Evolutionary conservation across 257 asterid species (phyloP).

Genomic region (Oldenlandia corymbosa): DNA sequence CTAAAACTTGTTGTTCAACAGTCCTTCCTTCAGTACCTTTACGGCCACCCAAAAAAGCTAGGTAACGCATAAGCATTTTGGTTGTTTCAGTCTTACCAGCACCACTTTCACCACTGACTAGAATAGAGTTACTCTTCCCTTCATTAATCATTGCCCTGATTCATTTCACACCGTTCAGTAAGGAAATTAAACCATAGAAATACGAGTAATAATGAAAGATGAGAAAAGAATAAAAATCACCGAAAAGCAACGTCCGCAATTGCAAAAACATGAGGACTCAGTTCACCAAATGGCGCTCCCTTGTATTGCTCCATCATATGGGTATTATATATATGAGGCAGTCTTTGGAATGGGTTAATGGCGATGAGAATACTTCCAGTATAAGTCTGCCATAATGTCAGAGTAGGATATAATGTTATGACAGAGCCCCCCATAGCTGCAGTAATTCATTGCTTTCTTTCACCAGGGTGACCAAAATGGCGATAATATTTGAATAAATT

Average conservation of each 20-base stretch:
- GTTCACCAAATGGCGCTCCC: constrained; percentile 88
- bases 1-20: constrained; percentile 97
- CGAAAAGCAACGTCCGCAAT: constrained; percentile 89
- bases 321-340: constrained; percentile 80
- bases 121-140: constrained; percentile 85
- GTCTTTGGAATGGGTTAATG: constrained; percentile 95
- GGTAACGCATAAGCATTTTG: constrained; percentile 97
- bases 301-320: constrained; percentile 95
- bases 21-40: constrained; percentile 93
- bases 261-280: constrained; percentile 96
- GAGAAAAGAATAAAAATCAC: constrained; percentile 33
- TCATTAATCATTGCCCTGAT: constrained; percentile 79
- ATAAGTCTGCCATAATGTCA: constrained; percentile 67
- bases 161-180: constrained; percentile 34
- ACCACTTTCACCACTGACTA: constrained; percentile 99
- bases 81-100: constrained; percentile 99
- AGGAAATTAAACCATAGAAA: constrained; percentile 17
- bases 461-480: constrained; percentile 15
- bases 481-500: constrained; percentile 14
- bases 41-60: constrained; percentile 95
- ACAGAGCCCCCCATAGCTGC: constrained; percentile 19
- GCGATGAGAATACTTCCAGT: constrained; percentile 99
- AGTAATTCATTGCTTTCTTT: constrained; percentile 19
- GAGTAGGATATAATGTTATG: constrained; percentile 26
- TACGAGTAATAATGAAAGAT: constrained; percentile 12